Conservation (phyloP, 73 alveolate genomes). For the Paramecium octaurelia region DNA sequence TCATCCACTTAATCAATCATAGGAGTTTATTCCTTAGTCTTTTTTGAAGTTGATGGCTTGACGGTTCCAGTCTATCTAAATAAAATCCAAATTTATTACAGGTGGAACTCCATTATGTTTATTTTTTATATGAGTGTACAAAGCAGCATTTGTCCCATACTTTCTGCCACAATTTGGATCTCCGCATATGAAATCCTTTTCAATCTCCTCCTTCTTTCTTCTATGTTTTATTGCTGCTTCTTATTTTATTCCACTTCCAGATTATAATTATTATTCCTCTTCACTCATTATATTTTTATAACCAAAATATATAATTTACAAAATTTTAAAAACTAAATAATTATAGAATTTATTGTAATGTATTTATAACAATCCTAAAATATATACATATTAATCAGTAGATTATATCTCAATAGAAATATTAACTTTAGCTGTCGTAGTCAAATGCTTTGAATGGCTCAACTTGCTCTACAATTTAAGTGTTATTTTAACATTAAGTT, state of each 20-base stretch:
- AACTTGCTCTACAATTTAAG: background rate
- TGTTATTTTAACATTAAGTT: too few species aligned
- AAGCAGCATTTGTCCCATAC: slow-evolving; percentile 64
- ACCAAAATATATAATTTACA: background rate
- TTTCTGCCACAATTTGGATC: slow-evolving; percentile 63
- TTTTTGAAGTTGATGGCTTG: slow-evolving; percentile 15
- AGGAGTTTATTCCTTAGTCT: slow-evolving; percentile 17
- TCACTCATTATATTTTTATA: slow-evolving; percentile 16
- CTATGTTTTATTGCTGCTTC: slow-evolving; percentile 31
- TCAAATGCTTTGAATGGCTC: background rate
- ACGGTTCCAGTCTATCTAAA: slow-evolving; percentile 25
- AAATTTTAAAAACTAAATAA: background rate
- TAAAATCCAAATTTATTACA: background rate
- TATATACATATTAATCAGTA: too few species aligned
- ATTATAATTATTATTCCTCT: background rate
- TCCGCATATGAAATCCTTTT: slow-evolving; percentile 60
- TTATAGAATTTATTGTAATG: too few species aligned
- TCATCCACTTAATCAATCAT: background rate
- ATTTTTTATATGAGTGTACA: slow-evolving; percentile 60
- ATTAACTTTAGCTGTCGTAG: background rate
- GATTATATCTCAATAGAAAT: background rate
- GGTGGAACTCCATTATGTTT: slow-evolving; percentile 63
- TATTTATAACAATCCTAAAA: too few species aligned
- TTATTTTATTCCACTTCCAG: background rate
- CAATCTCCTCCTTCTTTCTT: slow-evolving; percentile 59